A percentile compares a stretch with the other conserved stretches of the same genome.
Conservation (phyloP, 2,329 filamentous ascomycete genomes). For the Aspergillus awamori region DNA sequence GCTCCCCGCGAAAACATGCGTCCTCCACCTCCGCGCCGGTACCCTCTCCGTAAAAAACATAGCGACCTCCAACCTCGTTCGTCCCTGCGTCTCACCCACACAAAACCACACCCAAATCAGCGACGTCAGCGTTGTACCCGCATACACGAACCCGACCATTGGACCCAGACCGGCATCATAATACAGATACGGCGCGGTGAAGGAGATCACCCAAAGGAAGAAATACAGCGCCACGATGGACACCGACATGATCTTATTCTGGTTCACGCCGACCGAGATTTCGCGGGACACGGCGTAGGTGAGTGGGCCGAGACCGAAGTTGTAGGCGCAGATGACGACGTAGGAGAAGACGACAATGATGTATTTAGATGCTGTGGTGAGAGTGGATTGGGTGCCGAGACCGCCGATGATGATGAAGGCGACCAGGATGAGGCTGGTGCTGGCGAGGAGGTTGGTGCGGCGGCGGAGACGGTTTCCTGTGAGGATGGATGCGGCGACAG, state of each 20-base stretch:
- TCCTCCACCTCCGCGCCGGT: constrained; percentile 38
- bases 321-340: constrained; percentile 50
- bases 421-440: constrained; percentile 44
- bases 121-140: constrained; percentile 31
- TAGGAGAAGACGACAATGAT: constrained; percentile 48
- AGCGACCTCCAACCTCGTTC: constrained; percentile 41
- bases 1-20: constrained; percentile 22
- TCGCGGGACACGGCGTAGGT: constrained; percentile 50
- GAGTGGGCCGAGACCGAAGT: constrained; percentile 50
- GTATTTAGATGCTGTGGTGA: constrained; percentile 20
- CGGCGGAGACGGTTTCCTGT: constrained; percentile 46
- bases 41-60: constrained; percentile 44
- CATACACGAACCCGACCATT: constrained; percentile 41
- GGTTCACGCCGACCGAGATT: constrained; percentile 53
- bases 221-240: constrained; percentile 49
- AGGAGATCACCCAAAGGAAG: constrained; percentile 36
- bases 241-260: constrained; percentile 51
- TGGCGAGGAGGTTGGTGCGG: constrained; percentile 44
- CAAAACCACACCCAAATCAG: constrained; percentile 43
- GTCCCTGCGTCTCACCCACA: constrained; percentile 44
- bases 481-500: constrained; percentile 44
- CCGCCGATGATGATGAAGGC: constrained; percentile 49
- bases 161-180: constrained; percentile 36
- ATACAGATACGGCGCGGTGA: constrained; percentile 41
- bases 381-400: constrained; percentile 37